Evolutionary conservation across 2,329 filamentous ascomycete species (phyloP).

Genomic region (Xylaria sp.): DNA sequence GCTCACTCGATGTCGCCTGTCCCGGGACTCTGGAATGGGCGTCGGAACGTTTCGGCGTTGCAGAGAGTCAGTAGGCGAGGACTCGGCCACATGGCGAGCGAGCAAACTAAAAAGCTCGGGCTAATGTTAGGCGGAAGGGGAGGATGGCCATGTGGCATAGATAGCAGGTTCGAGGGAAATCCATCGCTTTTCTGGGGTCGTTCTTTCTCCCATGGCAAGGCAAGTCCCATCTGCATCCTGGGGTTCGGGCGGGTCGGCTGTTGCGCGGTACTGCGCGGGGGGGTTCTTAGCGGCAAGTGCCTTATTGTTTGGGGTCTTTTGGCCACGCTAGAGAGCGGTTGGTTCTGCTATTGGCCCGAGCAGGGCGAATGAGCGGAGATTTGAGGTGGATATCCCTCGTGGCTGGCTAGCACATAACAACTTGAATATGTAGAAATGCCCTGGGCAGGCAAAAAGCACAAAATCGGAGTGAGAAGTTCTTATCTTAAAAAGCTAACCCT

Average conservation of each 20-base stretch:
- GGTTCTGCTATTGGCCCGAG: neutral
- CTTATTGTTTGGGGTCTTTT: neutral
- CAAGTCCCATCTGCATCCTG: constrained; percentile 9
- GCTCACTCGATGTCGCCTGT: constrained; percentile 4
- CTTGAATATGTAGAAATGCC: neutral
- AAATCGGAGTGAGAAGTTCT: neutral
- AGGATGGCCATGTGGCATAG: constrained; percentile 25
- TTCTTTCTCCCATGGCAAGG: constrained; percentile 3
- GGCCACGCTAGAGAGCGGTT: neutral
- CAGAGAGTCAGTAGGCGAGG: constrained; percentile 26
- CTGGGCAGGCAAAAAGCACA: constrained; percentile 3
- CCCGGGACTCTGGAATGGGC: neutral
- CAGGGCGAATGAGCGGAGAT: neutral
- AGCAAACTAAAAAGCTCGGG: constrained; percentile 51
- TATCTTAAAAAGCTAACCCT: too few species aligned
- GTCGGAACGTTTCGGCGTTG: constrained; percentile 25
- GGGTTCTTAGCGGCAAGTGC: neutral
- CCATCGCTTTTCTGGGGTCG: constrained; percentile 26
- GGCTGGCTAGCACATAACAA: neutral
- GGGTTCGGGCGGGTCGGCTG: constrained; percentile 28
- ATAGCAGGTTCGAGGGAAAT: constrained; percentile 13
- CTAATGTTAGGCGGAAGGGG: constrained; percentile 57
- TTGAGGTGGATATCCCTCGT: neutral
- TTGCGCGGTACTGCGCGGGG: constrained; percentile 11
- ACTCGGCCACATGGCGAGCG: constrained; percentile 46